phyloP scores from a whole-genome alignment of 139 green algal species.

The Monoraphidium neglectum region DNA sequence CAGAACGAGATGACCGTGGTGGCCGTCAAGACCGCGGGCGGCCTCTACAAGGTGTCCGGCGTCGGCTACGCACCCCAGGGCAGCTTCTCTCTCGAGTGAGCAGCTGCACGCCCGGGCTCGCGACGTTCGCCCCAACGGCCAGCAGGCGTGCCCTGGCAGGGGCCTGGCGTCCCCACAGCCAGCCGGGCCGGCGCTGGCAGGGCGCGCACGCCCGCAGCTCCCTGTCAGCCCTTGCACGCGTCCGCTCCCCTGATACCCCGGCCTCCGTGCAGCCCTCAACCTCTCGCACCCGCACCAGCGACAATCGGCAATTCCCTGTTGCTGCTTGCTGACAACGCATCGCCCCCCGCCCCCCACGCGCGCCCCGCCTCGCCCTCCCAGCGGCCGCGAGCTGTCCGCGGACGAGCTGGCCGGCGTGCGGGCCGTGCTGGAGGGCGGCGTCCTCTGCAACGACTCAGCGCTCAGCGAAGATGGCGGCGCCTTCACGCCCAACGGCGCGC shows the following conservation, averaged over 20 bases:
- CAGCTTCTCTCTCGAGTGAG: slow-evolving; percentile 14
- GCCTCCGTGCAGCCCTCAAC: too few species aligned
- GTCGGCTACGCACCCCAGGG: slow-evolving; percentile 48
- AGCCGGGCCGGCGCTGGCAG: too few species aligned
- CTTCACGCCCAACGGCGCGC: slow-evolving; percentile 30
- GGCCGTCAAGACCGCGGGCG: slow-evolving; percentile 5
- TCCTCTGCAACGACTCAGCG: slow-evolving; percentile 48
- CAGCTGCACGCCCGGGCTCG: too few species aligned
- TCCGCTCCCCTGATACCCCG: too few species aligned
- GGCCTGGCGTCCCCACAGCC: too few species aligned
- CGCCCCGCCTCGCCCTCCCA: background rate
- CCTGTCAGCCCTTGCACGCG: too few species aligned
- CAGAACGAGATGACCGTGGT: slow-evolving; percentile 80
- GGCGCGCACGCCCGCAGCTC: too few species aligned
- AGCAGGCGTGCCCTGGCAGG: too few species aligned
- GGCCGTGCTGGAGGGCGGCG: slow-evolving; percentile 22
- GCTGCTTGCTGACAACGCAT: too few species aligned
- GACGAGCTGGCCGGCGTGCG: background rate
- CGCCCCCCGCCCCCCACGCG: background rate
- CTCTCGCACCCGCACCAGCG: too few species aligned
- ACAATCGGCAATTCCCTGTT: too few species aligned
- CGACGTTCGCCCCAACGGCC: too few species aligned
- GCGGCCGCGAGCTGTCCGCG: background rate
- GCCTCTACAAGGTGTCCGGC: slow-evolving; percentile 31
- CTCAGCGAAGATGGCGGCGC: slow-evolving; percentile 1